Evolutionary conservation across 495 filamentous ascomycete genomes (phyloP), one percentile per base, ranked within the genome.

Genomic region (Cladorrhinum samala): DNA sequence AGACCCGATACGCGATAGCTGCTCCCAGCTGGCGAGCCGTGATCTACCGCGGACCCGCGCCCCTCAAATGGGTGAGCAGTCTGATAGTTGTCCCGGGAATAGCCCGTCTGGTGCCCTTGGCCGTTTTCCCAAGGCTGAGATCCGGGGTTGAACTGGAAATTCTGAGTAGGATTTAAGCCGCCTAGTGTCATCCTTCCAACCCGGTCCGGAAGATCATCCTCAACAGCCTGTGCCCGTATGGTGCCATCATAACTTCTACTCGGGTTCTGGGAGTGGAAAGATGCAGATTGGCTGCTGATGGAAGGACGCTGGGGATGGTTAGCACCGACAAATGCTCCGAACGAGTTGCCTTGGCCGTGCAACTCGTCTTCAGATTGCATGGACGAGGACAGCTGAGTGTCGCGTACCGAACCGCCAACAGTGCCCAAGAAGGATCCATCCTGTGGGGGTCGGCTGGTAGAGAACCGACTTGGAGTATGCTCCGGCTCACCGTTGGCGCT

Each of bases 21-120:
- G 57, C 71, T 79, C 13, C 78, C 81, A 1, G 75, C 74, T 1
- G 83, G 78, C 3, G 83, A 84, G 21, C 55, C 46, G 43, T 64
- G 65, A 39, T 65, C 69, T 3, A 55, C 56, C 5, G 51, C 24
- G 1, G 56, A 62, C 23, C 44, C 52, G 19, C 58, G 55, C 25
- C 55, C 60, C 21, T 61, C 56, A 38, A 46, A 36, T 2, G 40
- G 19, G 3, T 23, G 4, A 18, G 42, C 53, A 18, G 48, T 51
- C 13, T 36, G 19, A 24, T 53, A 67, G 7, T 25, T 14, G 41
- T 56, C 54, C 19, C 50, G 55, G 0, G 58, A 24, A 19, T 38
- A 48, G 1, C 49, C 52, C 3, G 44, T 13, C 1, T 9, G 42
- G 39, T 58, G 61, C 9, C 50, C 58, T 2, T 62, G 42, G 0